Percentiles rank a stretch among this genome's conserved stretches.
phyloP scores from a whole-genome alignment of 83 land plant genomes.

The Picea engelmannii region DNA sequence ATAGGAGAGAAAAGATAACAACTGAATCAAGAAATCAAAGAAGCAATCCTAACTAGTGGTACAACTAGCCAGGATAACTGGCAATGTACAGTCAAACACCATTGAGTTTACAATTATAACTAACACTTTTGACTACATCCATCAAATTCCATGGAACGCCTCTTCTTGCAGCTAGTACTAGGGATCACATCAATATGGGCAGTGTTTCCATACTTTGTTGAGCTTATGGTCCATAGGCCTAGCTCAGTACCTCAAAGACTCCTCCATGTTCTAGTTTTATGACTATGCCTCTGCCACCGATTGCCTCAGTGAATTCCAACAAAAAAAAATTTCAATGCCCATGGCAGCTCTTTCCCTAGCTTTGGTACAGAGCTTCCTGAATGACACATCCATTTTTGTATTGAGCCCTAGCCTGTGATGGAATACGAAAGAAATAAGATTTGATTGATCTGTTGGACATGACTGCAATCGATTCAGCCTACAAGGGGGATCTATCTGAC shows the following conservation, averaged over 20 bases:
- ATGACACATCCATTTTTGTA: conserved; percentile 25
- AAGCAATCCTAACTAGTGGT: too few relatives aligned
- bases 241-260: conserved; percentile 31
- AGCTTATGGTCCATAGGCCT: conserved; percentile 42
- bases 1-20: too few relatives aligned
- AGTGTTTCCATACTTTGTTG: conserved; percentile 40
- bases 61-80: conserved; percentile 1
- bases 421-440: conserved; percentile 28
- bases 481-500: conserved; percentile 28
- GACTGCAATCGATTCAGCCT: conserved; percentile 29
- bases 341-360: neutral
- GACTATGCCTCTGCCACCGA: conserved; percentile 23
- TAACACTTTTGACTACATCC: conserved; percentile 32
- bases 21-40: too few relatives aligned
- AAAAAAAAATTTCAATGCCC: conserved; percentile 28
- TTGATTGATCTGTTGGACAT: conserved; percentile 42
- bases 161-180: conserved; percentile 16
- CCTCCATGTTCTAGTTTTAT: conserved; percentile 24
- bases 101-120: too few relatives aligned
- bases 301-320: conserved; percentile 30
- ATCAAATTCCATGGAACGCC: conserved; percentile 38
- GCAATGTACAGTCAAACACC: too few relatives aligned
- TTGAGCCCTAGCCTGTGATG: conserved; percentile 30
- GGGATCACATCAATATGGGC: neutral
- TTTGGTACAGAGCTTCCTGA: conserved; percentile 31